Percentiles rank a stretch among this genome's conserved stretches.
These are phyloP conservation scores for Fusarium proliferatum DNA, from an alignment of 2,329 filamentous ascomycete species.

Conservation along the genomic window DNA sequence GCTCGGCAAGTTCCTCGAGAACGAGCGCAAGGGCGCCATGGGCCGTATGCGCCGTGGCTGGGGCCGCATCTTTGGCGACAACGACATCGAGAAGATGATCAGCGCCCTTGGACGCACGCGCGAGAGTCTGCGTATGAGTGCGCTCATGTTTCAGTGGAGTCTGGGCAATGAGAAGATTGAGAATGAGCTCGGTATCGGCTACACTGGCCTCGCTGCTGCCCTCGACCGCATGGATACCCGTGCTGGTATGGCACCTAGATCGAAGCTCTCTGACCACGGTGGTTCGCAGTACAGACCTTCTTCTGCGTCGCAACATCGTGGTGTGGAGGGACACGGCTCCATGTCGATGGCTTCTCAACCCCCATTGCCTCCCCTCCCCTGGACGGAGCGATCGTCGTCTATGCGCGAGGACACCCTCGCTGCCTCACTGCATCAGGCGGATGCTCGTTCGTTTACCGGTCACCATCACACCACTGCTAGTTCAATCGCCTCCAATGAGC, in stretches of 20 bases:
- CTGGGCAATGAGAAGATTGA: constrained; percentile 69
- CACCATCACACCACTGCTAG: constrained; percentile 41
- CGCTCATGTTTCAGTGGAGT: constrained; percentile 73
- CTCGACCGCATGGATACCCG: constrained; percentile 58
- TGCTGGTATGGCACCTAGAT: constrained; percentile 30
- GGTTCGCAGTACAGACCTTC: constrained; percentile 41
- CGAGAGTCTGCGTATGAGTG: constrained; percentile 72
- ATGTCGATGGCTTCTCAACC: constrained; percentile 24
- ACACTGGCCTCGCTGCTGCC: constrained; percentile 73
- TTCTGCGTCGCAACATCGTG: constrained; percentile 40
- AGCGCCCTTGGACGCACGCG: constrained; percentile 66
- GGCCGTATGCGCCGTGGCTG: constrained; percentile 70
- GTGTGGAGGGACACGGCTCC: constrained; percentile 30
- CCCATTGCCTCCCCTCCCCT: constrained; percentile 43
- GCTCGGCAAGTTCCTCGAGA: constrained; percentile 69
- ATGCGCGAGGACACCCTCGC: constrained; percentile 24
- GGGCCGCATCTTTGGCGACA: constrained; percentile 71
- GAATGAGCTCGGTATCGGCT: constrained; percentile 72
- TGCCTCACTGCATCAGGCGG: constrained; percentile 6
- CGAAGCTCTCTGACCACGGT: constrained; percentile 30
- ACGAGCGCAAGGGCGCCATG: constrained; percentile 69
- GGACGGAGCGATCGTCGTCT: constrained; percentile 39
- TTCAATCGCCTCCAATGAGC: constrained; percentile 48
- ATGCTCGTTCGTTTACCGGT: constrained; percentile 27
- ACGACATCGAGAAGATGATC: constrained; percentile 70